Evolutionary conservation across 2,329 filamentous ascomycete genomes (phyloP).

Genomic region (Fusarium sp.): DNA sequence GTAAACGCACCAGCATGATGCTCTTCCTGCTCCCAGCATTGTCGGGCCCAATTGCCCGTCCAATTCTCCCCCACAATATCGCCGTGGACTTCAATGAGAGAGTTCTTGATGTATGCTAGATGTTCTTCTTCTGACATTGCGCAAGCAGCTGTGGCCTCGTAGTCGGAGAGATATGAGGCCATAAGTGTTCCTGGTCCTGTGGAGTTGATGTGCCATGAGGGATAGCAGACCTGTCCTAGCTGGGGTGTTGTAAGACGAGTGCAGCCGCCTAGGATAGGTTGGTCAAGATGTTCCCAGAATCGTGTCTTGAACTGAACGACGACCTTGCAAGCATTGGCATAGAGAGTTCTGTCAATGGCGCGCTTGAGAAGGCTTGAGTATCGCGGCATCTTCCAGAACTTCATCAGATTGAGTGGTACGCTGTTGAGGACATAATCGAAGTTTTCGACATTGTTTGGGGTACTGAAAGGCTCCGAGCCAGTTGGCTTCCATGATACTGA

Average conservation of each 20-base stretch:
- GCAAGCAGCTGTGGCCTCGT: constrained; percentile 30
- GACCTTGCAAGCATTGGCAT: constrained; percentile 52
- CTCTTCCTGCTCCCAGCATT: constrained; percentile 69
- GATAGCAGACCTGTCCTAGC: constrained; percentile 39
- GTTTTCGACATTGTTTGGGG: constrained; percentile 40
- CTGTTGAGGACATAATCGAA: constrained; percentile 56
- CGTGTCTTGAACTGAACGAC: constrained; percentile 67
- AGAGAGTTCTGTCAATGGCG: constrained; percentile 45
- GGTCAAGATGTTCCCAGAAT: constrained; percentile 66
- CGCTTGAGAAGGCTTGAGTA: constrained; percentile 50
- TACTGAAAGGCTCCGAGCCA: constrained; percentile 42
- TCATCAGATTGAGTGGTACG: constrained; percentile 53
- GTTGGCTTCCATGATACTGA: constrained; percentile 35
- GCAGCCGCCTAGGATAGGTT: constrained; percentile 74
- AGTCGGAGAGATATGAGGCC: constrained; percentile 39
- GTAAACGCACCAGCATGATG: constrained; percentile 69
- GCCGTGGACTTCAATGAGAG: constrained; percentile 37
- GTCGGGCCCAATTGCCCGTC: constrained; percentile 68
- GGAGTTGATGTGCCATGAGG: constrained; percentile 32
- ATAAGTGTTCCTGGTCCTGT: constrained; percentile 36
- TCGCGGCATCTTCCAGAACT: constrained; percentile 53
- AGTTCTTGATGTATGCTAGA: constrained; percentile 34
- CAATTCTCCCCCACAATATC: constrained; percentile 65
- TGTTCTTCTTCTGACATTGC: constrained; percentile 41
- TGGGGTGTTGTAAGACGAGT: constrained; percentile 47